Base-by-base conservation (phyloP, 306 rosid genomes). In the Senna siamea region DNA sequence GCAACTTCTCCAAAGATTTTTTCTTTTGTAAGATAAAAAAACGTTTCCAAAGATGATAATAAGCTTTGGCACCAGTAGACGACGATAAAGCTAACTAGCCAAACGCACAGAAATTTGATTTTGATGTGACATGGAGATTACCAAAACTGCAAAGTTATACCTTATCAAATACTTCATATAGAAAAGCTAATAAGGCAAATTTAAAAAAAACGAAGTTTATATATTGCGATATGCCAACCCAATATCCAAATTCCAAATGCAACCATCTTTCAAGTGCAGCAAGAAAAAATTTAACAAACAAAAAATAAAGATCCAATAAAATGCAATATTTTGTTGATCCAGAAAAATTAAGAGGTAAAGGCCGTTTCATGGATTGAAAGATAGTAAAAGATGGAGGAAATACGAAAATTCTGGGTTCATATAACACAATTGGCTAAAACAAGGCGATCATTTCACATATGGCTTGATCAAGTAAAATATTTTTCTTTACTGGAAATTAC, bases 81-180 rank as follows among this genome's bases (percentile, higher is more conserved):
- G 18, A 75, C 48, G 13, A 64, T 9, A 18, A 72, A 19, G 38
- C 38, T 11, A 66, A 72, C 46, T 65, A 61, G 38, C 11, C 47
- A 69, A 75, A 35, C 54, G 11, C 30, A 40, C 2, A 38, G 13
- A 9, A 28, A 6, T 12, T 40, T 53, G 28, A 46, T 1, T 26
- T 26, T 26, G 30, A 9, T 8, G 22, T 15, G 13, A 15, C 7
- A 12, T 11, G n/a, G 11, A 56, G 41, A 55, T 43, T 17, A 35
- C 3, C 44, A 50, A 44, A 67, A 58, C 43, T 52, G 7, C 11
- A 71, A 53, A 41, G 13, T 40, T 44, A 44, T 7, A 41, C 47
- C 47, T 41, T 41, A 41, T 11, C 50, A 44, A 44, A 44, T 44
- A 44, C 50, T 13, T 44, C 50, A 11, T 0, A 13, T 1, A 11